A percentile compares a stretch with the other conserved stretches of the same genome.
These are phyloP conservation scores for Daldinia decipiens DNA, from an alignment of 495 filamentous ascomycete species.

Conservation along the genomic window DNA sequence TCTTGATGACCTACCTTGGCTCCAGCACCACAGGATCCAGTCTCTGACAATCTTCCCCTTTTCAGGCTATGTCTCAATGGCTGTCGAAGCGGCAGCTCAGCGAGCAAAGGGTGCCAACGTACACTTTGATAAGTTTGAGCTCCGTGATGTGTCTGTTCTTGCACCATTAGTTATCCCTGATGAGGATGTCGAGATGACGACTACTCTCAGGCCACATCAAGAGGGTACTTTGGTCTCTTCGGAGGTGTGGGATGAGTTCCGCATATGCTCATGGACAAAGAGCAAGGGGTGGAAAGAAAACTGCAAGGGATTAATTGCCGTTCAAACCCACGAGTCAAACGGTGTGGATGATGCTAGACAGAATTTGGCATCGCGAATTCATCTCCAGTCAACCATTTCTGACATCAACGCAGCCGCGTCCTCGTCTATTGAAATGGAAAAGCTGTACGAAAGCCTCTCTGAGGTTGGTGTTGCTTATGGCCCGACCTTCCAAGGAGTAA, in stretches of 20 bases:
- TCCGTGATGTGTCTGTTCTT: slow-evolving; percentile 56
- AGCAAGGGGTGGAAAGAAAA: slow-evolving; percentile 60
- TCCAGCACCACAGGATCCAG: slow-evolving; percentile 63
- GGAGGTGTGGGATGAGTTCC: slow-evolving; percentile 58
- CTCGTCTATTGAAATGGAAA: slow-evolving; percentile 39
- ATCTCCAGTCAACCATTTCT: slow-evolving; percentile 43
- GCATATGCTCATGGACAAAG: slow-evolving; percentile 57
- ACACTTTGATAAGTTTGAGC: slow-evolving; percentile 53
- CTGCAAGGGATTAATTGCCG: slow-evolving; percentile 56
- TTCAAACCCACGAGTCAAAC: slow-evolving; percentile 48
- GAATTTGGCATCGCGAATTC: slow-evolving; percentile 42
- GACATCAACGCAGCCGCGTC: slow-evolving; percentile 40
- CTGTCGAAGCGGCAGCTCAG: slow-evolving; percentile 62
- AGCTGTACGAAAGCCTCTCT: slow-evolving; percentile 53
- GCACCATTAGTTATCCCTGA: slow-evolving; percentile 61
- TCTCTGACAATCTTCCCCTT: slow-evolving; percentile 67
- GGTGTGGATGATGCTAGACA: slow-evolving; percentile 51
- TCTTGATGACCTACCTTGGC: slow-evolving; percentile 63
- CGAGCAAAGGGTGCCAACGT: slow-evolving; percentile 45
- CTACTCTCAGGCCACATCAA: slow-evolving; percentile 54
- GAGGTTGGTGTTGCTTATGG: slow-evolving; percentile 57
- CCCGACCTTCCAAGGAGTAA: slow-evolving; percentile 58
- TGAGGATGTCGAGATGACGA: slow-evolving; percentile 58
- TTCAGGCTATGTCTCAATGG: slow-evolving; percentile 67
- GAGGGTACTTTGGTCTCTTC: slow-evolving; percentile 50